Evolutionary conservation across 768 basidiomycete species (phyloP).

Genomic region (Lentinus tigrinus): DNA sequence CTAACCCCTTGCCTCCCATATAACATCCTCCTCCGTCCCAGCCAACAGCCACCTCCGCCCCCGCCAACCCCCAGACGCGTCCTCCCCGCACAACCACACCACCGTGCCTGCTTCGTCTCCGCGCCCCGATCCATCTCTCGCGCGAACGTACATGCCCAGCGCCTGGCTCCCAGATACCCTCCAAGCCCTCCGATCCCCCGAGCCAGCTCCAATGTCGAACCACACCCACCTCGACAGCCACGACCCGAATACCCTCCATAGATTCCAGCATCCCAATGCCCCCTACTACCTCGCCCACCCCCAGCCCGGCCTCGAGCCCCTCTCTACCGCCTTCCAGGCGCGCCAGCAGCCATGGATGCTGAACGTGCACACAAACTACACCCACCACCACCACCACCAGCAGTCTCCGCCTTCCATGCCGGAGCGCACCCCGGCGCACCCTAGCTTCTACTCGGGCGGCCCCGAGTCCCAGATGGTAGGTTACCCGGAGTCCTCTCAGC

Average conservation of each 20-base stretch:
- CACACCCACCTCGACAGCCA: slow-evolving; percentile 14
- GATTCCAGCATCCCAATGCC: slow-evolving; percentile 8
- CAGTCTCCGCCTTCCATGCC: slow-evolving; percentile 17
- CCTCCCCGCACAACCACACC: neutral
- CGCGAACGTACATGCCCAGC: slow-evolving; percentile 8
- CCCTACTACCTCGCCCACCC: slow-evolving; percentile 18
- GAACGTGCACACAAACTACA: slow-evolving; percentile 23
- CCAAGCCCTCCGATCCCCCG: neutral
- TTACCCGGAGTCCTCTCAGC: slow-evolving; percentile 33
- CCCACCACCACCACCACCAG: slow-evolving; percentile 11
- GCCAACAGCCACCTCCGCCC: slow-evolving; percentile 8
- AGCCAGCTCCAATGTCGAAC: slow-evolving; percentile 6
- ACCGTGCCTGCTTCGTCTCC: slow-evolving; percentile 6
- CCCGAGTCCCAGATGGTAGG: slow-evolving; percentile 22
- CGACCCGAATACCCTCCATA: slow-evolving; percentile 17
- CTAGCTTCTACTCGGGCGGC: slow-evolving; percentile 15
- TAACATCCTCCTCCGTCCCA: slow-evolving; percentile 12
- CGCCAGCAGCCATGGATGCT: slow-evolving; percentile 23
- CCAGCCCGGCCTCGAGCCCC: slow-evolving; percentile 14
- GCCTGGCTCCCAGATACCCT: slow-evolving; percentile 12
- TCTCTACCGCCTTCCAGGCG: slow-evolving; percentile 15
- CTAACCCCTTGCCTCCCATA: slow-evolving; percentile 14
- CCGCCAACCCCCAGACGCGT: neutral
- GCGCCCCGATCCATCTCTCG: neutral
- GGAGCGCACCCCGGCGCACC: slow-evolving; percentile 20